These are phyloP conservation scores for Fusarium sp. DNA, from an alignment of 2,329 filamentous ascomycete genomes.

Conservation along the genomic window DNA sequence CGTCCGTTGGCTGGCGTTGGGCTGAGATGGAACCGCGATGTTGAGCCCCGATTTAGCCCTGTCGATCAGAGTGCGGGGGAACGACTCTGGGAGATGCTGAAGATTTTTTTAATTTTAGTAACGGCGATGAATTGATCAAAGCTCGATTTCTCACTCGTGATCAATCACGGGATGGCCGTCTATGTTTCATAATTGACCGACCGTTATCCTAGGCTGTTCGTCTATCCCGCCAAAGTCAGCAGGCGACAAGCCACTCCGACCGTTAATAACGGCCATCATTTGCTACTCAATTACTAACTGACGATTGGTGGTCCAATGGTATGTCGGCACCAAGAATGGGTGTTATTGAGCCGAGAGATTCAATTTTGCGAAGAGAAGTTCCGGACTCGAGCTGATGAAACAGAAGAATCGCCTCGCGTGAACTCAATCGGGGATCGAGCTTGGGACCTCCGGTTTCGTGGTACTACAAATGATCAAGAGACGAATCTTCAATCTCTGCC, in stretches of 20 bases:
- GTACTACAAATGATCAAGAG: rapidly evolving
- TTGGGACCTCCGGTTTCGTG: no score
- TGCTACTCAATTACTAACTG: not conserved
- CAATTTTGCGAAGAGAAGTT: rapidly evolving
- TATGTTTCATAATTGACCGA: not conserved
- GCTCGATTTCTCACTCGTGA: no score
- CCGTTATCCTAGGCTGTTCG: no score
- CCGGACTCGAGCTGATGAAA: not conserved
- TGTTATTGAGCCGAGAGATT: rapidly evolving
- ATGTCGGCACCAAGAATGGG: rapidly evolving
- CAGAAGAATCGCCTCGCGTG: rapidly evolving
- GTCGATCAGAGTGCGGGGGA: not conserved
- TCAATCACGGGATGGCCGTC: not conserved
- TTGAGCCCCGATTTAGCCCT: not conserved
- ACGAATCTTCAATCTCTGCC: rapidly evolving
- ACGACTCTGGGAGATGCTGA: not conserved
- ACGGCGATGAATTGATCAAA: not conserved
- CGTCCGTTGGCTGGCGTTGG: not conserved
- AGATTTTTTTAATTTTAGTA: not conserved
- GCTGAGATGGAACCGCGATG: not conserved
- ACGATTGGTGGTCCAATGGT: not conserved
- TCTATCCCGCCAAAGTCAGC: not conserved
- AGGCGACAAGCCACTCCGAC: not conserved
- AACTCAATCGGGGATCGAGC: not conserved
- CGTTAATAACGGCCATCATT: not conserved